phyloP scores from a whole-genome alignment of 139 green algal genomes.

The Coccomyxa sp. region DNA sequence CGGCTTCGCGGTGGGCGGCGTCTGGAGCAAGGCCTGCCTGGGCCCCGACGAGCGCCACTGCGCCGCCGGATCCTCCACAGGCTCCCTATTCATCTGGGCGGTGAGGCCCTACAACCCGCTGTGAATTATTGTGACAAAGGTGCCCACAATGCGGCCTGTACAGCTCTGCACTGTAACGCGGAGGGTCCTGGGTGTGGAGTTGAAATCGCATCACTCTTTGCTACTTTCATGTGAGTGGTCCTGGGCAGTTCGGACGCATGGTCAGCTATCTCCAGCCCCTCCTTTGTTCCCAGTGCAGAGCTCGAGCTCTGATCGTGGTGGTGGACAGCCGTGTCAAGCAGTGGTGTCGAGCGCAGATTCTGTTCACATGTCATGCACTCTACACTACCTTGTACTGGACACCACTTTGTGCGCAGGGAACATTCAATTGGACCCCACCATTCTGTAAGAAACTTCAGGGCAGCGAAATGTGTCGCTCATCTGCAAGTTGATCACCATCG shows the following conservation, averaged over 20 bases:
- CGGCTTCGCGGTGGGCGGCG: slow-evolving; percentile 26
- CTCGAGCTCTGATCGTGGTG: too few species aligned
- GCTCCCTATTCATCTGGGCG: slow-evolving; percentile 41
- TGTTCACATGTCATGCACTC: too few species aligned
- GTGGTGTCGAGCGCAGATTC: too few species aligned
- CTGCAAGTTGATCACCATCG: background rate
- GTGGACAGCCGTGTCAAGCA: too few species aligned
- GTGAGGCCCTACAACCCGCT: slow-evolving; percentile 4
- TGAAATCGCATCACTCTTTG: too few species aligned
- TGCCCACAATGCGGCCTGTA: background rate
- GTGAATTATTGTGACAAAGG: background rate
- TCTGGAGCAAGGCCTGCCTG: slow-evolving; percentile 26
- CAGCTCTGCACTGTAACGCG: background rate
- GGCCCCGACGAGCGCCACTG: slow-evolving; percentile 32
- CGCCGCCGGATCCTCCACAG: slow-evolving; percentile 33
- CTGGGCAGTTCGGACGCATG: too few species aligned
- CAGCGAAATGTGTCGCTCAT: background rate
- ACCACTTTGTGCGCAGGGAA: too few species aligned
- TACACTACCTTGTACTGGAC: too few species aligned
- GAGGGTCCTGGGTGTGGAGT: background rate
- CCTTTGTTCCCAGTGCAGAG: too few species aligned
- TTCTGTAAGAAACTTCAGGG: background rate
- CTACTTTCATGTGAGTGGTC: too few species aligned
- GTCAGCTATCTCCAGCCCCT: too few species aligned
- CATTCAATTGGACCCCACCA: too few species aligned